phyloP scores from a whole-genome alignment of 1,284 basidiomycete genomes.

The Cerioporus squamosus region DNA sequence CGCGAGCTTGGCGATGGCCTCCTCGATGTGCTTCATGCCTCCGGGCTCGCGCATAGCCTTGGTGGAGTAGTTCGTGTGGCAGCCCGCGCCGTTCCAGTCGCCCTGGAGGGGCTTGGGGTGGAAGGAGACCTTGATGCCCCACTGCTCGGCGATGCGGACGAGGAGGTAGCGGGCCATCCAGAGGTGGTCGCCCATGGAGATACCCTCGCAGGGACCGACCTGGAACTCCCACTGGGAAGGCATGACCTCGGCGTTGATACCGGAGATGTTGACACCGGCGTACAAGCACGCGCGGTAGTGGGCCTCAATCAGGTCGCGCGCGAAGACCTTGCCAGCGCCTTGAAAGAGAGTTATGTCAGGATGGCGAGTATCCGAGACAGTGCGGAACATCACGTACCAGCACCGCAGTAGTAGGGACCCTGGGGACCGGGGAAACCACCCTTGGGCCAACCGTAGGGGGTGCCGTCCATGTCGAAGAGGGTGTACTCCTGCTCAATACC shows the following conservation, averaged over 20 bases:
- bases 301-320: slow-evolving; percentile 98
- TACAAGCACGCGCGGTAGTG: slow-evolving; percentile 99
- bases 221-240: slow-evolving; percentile 99
- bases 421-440: slow-evolving; percentile 99
- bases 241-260: slow-evolving; percentile 99
- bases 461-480: slow-evolving; percentile 92
- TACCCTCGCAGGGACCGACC: slow-evolving; percentile 97
- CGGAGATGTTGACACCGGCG: slow-evolving; percentile 96
- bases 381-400: slow-evolving; percentile 64
- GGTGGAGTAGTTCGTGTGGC: slow-evolving; percentile 95
- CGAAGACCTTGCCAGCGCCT: slow-evolving; percentile 97
- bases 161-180: slow-evolving; percentile 97
- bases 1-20: slow-evolving; percentile 89
- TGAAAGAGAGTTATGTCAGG: slow-evolving; percentile 4
- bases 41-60: slow-evolving; percentile 91
- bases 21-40: slow-evolving; percentile 94
- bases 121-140: slow-evolving; percentile 98
- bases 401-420: slow-evolving; percentile 99
- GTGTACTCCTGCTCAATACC: slow-evolving; percentile 99
- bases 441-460: slow-evolving; percentile 96
- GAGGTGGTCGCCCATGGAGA: slow-evolving; percentile 98
- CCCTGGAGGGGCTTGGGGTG: slow-evolving; percentile 98
- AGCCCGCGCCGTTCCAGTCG: slow-evolving; percentile 99
- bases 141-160: slow-evolving; percentile 95
- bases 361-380: neutral